Conservation (phyloP, 2,329 filamentous ascomycete species). For the Neofusicoccum parvum region DNA sequence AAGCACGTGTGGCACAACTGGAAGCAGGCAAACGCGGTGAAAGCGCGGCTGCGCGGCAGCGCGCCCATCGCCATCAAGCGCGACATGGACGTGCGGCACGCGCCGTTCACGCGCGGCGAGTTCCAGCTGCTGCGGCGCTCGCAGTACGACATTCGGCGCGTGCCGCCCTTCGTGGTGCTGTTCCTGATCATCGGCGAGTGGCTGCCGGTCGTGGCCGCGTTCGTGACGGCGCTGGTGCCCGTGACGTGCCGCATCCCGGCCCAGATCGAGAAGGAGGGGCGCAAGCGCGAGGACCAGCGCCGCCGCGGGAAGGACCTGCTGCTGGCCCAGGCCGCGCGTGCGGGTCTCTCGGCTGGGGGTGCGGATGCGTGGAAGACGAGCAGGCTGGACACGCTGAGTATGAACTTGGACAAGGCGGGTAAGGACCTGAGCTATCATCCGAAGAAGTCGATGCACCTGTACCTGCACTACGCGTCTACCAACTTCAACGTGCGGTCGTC, state of each 20-base stretch:
- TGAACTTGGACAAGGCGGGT: not conserved
- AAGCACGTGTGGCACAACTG: slow-evolving; percentile 72
- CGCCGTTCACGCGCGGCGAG: slow-evolving; percentile 62
- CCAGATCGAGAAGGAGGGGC: slow-evolving; percentile 56
- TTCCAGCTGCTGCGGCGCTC: slow-evolving; percentile 72
- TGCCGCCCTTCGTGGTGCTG: slow-evolving; percentile 77
- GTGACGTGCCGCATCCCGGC: slow-evolving; percentile 79
- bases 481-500: slow-evolving; percentile 45
- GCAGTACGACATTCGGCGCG: slow-evolving; percentile 70
- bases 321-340: slow-evolving; percentile 22
- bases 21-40: slow-evolving; percentile 36
- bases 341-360: not conserved
- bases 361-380: not conserved
- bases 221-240: slow-evolving; percentile 72
- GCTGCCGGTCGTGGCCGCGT: slow-evolving; percentile 76
- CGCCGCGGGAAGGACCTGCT: not conserved
- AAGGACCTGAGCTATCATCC: slow-evolving; percentile 30
- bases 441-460: slow-evolving; percentile 4
- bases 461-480: slow-evolving; percentile 31
- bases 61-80: not conserved
- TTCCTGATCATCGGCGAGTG: slow-evolving; percentile 82
- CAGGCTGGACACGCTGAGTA: not conserved
- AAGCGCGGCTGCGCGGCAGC: slow-evolving; percentile 38
- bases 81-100: not conserved
- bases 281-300: slow-evolving; percentile 10